These are phyloP conservation scores for Parastagonospora avenae DNA, from an alignment of 2,329 filamentous ascomycete species.

Conservation along the genomic window DNA sequence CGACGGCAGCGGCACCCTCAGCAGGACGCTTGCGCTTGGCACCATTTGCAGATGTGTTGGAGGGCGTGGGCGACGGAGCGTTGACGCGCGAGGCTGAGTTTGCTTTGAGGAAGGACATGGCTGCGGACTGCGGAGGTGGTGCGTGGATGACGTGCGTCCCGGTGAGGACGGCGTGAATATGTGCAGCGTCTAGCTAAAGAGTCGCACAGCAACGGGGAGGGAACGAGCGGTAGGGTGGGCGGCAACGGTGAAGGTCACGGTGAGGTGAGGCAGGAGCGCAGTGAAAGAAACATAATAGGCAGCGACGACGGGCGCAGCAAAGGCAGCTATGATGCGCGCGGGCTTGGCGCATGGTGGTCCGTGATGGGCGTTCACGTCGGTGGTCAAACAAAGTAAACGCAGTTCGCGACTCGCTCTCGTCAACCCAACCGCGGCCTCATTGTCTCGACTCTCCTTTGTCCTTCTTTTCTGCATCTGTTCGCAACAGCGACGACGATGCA, in stretches of 20 bases:
- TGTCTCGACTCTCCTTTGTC: slow-evolving; percentile 35
- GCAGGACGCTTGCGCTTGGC: slow-evolving; percentile 64
- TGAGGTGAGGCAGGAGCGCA: neutral
- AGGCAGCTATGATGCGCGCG: slow-evolving; percentile 24
- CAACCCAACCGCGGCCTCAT: slow-evolving; percentile 14
- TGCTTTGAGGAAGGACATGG: slow-evolving; percentile 46
- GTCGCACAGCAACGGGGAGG: slow-evolving; percentile 27
- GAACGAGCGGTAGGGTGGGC: neutral
- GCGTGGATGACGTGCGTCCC: neutral
- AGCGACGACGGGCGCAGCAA: neutral
- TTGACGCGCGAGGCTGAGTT: slow-evolving; percentile 47
- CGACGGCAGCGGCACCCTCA: slow-evolving; percentile 53
- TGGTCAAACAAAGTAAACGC: slow-evolving; percentile 26
- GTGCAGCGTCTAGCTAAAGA: slow-evolving; percentile 42
- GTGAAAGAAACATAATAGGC: slow-evolving; percentile 2
- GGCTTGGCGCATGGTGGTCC: slow-evolving; percentile 8
- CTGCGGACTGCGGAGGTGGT: slow-evolving; percentile 5
- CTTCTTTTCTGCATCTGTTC: slow-evolving; percentile 13
- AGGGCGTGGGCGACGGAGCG: slow-evolving; percentile 66
- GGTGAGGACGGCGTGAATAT: neutral
- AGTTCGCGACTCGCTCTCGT: slow-evolving; percentile 21
- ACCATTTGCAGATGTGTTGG: slow-evolving; percentile 43
- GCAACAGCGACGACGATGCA: slow-evolving; percentile 24
- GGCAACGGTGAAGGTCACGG: slow-evolving; percentile 1
- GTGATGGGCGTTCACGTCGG: slow-evolving; percentile 6